Evolutionary conservation across 2,329 filamentous ascomycete genomes (phyloP), one percentile per base, ranked within the genome.

Genomic region (Claviceps maximensis): DNA sequence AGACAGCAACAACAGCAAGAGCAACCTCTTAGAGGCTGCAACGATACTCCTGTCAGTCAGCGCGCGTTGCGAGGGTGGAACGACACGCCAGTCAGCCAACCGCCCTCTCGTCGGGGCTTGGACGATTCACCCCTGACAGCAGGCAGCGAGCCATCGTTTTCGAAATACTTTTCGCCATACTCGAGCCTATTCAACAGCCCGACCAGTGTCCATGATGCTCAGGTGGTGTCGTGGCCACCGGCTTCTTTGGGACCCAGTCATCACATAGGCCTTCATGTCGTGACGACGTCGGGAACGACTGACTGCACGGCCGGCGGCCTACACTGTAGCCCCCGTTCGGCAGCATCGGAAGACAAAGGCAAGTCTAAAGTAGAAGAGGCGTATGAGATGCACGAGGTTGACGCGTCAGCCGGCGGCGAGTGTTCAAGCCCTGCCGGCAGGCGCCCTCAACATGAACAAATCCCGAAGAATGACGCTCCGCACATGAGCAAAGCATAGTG

Each of bases 161-260:
- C 69, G 1, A 72, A 69, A 7, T 79, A 82, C 64, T 74, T 80
- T 57, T 81, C 78, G 3, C 80, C 80, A 0, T 83, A 83, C 60
- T 72, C 70, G 21, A 80, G 78, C 42, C 76, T 80, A 55, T 82
- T 74, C 65, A 79, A 70, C 63, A 82, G 78, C 59, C 80, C 80
- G 0, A 70, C 79, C 55, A 77, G 70, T 51, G 73, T 67, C 0
- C 65, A 64, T 1, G 73, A 74, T 38, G 61, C 58, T 2, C 59
- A 62, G 0, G 57, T 59, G 36, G 62, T 64, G 57, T 59, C 64
- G 17, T 74, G 72, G 73, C 73, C 70, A 1, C 52, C 54, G 3
- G 54, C 53, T 3, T 58, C 58, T 2, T 45, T 58, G 17, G 51
- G 48, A 7, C 52, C 40, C 12, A 53, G 52, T 7, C 56, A 56